These are phyloP conservation scores for Pseudogymnoascus sp. DNA, from an alignment of 2,329 filamentous ascomycete genomes.

Conservation along the genomic window DNA sequence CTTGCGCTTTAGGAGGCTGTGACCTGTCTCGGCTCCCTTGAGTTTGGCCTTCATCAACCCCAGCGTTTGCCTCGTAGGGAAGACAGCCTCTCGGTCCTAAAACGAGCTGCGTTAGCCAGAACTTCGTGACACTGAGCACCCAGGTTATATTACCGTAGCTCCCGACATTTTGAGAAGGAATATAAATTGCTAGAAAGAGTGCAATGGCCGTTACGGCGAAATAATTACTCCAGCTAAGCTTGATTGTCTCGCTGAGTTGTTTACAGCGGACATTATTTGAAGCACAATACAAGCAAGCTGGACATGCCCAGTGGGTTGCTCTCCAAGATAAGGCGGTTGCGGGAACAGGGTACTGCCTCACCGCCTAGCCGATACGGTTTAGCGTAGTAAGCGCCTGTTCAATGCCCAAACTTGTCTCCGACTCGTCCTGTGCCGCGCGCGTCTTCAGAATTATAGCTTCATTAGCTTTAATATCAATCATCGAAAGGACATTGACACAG, in stretches of 20 bases:
- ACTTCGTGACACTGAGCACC: conserved; percentile 11
- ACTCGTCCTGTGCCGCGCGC: background rate
- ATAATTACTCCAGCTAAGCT: background rate
- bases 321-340: conserved; percentile 3
- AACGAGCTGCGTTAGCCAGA: conserved; percentile 16
- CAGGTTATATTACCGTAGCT: conserved; percentile 36
- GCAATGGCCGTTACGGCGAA: background rate
- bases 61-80: conserved; percentile 94
- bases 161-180: conserved; percentile 42
- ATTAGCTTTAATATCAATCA: conserved; percentile 2
- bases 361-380: background rate
- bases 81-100: conserved; percentile 91
- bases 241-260: conserved; percentile 6
- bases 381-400: conserved; percentile 1
- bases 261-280: conserved; percentile 8
- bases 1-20: conserved; percentile 94
- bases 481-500: background rate
- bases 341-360: conserved; percentile 4
- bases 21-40: conserved; percentile 84
- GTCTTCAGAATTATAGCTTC: conserved; percentile 6
- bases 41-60: conserved; percentile 97
- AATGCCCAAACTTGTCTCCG: conserved; percentile 4
- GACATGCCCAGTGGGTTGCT: background rate
- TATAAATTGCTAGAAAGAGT: conserved; percentile 1
- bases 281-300: conserved; percentile 1